These are phyloP conservation scores for Saccharum spontaneum DNA, from an alignment of 176 grass and related monocot species.

Conservation along the genomic window DNA sequence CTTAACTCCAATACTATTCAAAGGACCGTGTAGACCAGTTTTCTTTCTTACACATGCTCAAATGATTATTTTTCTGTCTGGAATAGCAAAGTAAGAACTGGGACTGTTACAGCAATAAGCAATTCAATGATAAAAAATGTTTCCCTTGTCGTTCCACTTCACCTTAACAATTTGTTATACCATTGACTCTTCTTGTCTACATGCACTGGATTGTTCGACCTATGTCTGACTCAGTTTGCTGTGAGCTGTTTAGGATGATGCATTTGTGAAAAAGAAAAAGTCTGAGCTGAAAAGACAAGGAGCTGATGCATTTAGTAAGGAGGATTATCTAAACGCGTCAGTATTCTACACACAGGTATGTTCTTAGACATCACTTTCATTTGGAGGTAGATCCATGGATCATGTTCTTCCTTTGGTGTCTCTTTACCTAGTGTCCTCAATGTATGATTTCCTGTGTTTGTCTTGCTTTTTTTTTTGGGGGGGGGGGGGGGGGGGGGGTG, in stretches of 20 bases:
- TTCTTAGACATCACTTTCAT: not conserved
- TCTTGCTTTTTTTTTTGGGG: no score
- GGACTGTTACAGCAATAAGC: not conserved
- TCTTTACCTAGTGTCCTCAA: not conserved
- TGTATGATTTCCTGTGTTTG: not conserved
- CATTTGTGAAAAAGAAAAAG: slow-evolving; percentile 7
- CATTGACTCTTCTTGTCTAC: not conserved
- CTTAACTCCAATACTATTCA: not conserved
- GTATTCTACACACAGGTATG: slow-evolving; percentile 26
- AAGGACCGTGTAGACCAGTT: not conserved
- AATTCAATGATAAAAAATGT: not conserved
- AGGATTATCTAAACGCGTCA: slow-evolving; percentile 39
- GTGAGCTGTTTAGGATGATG: slow-evolving; percentile 25
- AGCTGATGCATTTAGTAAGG: slow-evolving; percentile 37
- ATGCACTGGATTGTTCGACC: not conserved
- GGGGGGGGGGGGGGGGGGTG: no score
- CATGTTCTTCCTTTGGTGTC: not conserved
- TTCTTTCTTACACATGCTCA: not conserved
- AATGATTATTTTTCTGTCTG: not conserved
- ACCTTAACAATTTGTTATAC: not conserved
- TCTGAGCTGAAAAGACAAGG: slow-evolving; percentile 36
- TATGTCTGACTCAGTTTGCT: slow-evolving; percentile 18
- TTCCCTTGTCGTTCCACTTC: not conserved
- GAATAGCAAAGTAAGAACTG: not conserved
- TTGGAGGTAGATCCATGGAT: not conserved